Evolutionary conservation across 306 rosid genomes (phyloP), one percentile per base, ranked within the genome.

Genomic region (Hippophae gyantsensis): DNA sequence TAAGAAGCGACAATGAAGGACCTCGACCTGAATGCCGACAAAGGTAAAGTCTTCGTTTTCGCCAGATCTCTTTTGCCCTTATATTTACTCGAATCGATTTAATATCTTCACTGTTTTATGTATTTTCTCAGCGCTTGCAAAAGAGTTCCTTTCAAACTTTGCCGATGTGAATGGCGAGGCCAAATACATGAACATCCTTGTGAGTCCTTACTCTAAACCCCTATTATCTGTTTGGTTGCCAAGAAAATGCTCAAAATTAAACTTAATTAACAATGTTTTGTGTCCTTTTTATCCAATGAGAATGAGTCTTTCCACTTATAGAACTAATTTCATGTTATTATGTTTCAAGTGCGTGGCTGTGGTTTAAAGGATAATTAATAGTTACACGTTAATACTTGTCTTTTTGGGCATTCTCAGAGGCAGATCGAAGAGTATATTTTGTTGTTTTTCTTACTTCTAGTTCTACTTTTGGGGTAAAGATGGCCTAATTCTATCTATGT

Each of bases 71-170:
- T 49, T 49, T 49, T 49, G 1, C 14, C 14, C 14, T 5, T 49
- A 11, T 3, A 6, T 13, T n/a, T 14, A 32, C 9, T 46, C 8
- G 8, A 6, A 6, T 52, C 0, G 18, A 47, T 53, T 65, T 13
- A 25, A 54, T 42, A 13, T 54, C 9, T 32, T 8, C 5, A 46
- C 5, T 63, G 59, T 0, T 3, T 18, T 50, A 8, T 57, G 44
- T 42, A 25, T 48, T 25, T 42, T 62, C 56, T 1, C 92, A 93
- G 99, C 41, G 32, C 72, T 84, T 42, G 86, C 97, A 9, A 89
- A 70, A 74, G 94, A 82, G n/a, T 93, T 93, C 59, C 77, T 93
- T 57, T 75, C 94, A 32, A 80, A 75, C 70, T 93, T 86, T 62
- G 89, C 95, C 14, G 94, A 86, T 14, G 72, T 67, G 55, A 61